Percentiles rank a stretch among this genome's conserved stretches.
Evolutionary conservation across 495 filamentous ascomycete genomes (phyloP).

Genomic region (Annulohypoxylon stygium): DNA sequence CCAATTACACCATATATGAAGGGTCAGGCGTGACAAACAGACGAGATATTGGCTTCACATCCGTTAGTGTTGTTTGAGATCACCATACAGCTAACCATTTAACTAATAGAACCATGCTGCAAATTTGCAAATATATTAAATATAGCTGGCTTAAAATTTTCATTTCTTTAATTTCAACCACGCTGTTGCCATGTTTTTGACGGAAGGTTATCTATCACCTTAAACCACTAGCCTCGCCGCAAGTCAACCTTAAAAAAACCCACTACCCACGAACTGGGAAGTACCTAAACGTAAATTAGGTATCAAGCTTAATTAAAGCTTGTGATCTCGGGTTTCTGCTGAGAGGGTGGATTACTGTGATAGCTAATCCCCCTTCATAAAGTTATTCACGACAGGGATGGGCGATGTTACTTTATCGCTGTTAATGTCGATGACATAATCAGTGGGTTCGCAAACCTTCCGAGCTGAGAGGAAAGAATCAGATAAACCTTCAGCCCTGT

Average conservation of each 20-base stretch:
- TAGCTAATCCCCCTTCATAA: not conserved
- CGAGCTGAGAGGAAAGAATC: not conserved
- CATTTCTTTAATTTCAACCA: not conserved
- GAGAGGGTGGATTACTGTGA: conserved; percentile 12
- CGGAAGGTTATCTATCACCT: not conserved
- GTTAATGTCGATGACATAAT: conserved; percentile 4
- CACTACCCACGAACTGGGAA: not conserved
- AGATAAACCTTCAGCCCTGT: not conserved
- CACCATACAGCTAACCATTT: not conserved
- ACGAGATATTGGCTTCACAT: not conserved
- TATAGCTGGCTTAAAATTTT: not conserved
- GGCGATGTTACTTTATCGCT: not conserved
- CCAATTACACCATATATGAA: not conserved
- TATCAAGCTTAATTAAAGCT: not conserved
- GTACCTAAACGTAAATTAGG: not conserved
- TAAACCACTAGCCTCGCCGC: conserved; percentile 23
- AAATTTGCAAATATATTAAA: conserved; percentile 5
- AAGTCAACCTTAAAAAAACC: conserved; percentile 27
- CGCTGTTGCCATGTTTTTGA: not conserved
- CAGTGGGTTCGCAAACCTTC: not conserved
- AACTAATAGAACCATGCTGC: not conserved
- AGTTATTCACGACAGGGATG: not conserved
- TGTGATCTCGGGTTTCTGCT: not conserved
- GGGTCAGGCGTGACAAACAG: conserved; percentile 1
- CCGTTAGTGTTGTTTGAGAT: not conserved